A percentile compares a stretch with the other conserved stretches of the same genome.
Evolutionary conservation across 352 stramenopile genomes (phyloP).

Genomic region (Globisporangium iwayamae): DNA sequence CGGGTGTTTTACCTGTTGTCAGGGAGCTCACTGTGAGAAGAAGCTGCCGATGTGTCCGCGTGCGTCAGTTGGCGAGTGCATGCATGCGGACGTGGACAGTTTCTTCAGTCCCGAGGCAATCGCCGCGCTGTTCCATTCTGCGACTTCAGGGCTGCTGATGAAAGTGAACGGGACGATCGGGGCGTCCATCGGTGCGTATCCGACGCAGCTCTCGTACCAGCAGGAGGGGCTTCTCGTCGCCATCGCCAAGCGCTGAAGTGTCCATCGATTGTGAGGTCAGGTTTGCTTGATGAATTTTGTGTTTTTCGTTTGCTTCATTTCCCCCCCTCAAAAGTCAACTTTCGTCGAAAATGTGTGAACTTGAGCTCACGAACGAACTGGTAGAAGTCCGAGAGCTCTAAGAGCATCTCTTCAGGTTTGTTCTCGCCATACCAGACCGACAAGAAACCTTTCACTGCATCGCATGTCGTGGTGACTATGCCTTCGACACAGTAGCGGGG

Average conservation of each 20-base stretch:
- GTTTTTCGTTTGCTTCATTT: background rate
- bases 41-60: slow-evolving; percentile 57
- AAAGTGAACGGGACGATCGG: slow-evolving; percentile 75
- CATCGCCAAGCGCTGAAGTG: slow-evolving; percentile 38
- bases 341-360: no score
- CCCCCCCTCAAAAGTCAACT: no score
- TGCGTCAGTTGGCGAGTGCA: slow-evolving; percentile 50
- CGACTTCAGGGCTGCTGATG: slow-evolving; percentile 74
- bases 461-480: no score
- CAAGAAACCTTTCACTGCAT: no score
- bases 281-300: background rate
- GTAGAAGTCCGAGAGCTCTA: no score
- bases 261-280: background rate
- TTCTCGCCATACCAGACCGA: no score
- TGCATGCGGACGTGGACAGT: slow-evolving; percentile 60
- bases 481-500: no score
- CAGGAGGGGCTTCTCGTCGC: slow-evolving; percentile 72
- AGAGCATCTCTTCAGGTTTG: no score
- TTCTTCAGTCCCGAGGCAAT: slow-evolving; percentile 78
- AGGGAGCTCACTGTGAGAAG: slow-evolving; percentile 50
- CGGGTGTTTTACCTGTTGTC: slow-evolving; percentile 78
- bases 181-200: slow-evolving; percentile 62
- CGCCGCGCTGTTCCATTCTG: slow-evolving; percentile 63
- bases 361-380: no score
- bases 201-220: slow-evolving; percentile 61